A percentile compares a stretch with the other conserved stretches of the same genome.
Evolutionary conservation across 192 early-diverging fungal species (phyloP).

Genomic region (Coemansia sp.): DNA sequence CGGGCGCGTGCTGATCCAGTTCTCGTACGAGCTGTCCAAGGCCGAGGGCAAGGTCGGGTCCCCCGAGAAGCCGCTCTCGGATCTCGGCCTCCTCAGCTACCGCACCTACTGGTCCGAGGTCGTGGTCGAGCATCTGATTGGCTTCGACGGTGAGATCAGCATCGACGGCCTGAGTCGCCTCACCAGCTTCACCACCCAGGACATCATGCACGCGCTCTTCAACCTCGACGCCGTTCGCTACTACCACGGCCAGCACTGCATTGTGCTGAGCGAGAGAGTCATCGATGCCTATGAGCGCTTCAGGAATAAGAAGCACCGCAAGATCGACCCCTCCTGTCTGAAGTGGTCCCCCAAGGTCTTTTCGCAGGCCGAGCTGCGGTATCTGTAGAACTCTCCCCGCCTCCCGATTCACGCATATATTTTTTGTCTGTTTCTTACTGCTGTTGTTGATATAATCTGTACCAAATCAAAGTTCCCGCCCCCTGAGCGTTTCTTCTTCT

Average conservation of each 20-base stretch:
- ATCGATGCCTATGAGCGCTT: conserved; percentile 79
- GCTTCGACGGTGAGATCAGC: conserved; percentile 77
- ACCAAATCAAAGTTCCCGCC: too few species aligned
- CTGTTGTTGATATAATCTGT: too few species aligned
- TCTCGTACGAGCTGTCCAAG: conserved; percentile 96
- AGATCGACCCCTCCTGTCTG: conserved; percentile 78
- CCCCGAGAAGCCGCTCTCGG: conserved; percentile 98
- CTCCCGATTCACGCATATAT: too few species aligned
- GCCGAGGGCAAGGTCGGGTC: conserved; percentile 92
- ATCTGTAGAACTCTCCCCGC: conserved; percentile 50
- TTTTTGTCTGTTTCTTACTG: too few species aligned
- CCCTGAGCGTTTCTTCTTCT: too few species aligned
- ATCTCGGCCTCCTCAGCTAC: conserved; percentile 92
- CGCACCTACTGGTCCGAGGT: conserved; percentile 95
- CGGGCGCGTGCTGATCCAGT: conserved; percentile 90
- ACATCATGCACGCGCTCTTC: conserved; percentile 91
- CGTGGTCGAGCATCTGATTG: conserved; percentile 75
- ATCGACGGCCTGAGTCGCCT: conserved; percentile 86
- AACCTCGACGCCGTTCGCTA: conserved; percentile 87
- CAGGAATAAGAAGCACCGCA: conserved; percentile 74
- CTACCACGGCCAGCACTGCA: conserved; percentile 87
- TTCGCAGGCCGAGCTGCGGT: conserved; percentile 72
- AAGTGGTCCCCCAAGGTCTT: conserved; percentile 83
- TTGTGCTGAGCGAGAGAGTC: conserved; percentile 85
- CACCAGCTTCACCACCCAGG: conserved; percentile 85